Conservation (phyloP, 2,329 filamentous ascomycete genomes). For the Arachnomyces sp. region DNA sequence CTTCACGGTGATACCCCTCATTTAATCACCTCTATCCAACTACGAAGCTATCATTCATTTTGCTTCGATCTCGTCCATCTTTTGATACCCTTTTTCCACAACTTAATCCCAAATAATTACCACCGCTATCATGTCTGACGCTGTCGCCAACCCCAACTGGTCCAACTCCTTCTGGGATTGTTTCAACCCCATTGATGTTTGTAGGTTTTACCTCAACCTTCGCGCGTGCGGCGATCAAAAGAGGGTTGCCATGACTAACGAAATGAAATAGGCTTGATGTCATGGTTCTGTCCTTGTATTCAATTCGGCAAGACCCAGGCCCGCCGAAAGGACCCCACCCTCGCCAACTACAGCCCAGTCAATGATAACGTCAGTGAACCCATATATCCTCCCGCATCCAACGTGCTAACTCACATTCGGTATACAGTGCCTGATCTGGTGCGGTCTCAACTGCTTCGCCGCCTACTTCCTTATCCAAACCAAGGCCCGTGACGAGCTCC, state of each 20-base stretch:
- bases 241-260: background rate
- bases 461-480: slow-evolving; percentile 2
- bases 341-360: slow-evolving; percentile 5
- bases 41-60: no score
- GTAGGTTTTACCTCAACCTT: background rate
- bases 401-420: background rate
- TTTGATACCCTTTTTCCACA: no score
- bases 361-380: slow-evolving; percentile 6
- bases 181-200: slow-evolving; percentile 5
- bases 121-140: no score
- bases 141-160: slow-evolving; percentile 2
- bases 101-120: no score
- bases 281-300: slow-evolving; percentile 7
- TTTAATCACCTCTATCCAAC: no score
- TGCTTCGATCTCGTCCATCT: no score
- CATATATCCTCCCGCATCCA: background rate
- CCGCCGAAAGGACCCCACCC: slow-evolving; percentile 2
- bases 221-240: no score
- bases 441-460: slow-evolving; percentile 7
- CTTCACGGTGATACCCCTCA: no score
- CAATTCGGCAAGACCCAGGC: slow-evolving; percentile 7
- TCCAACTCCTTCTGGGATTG: slow-evolving; percentile 5
- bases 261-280: slow-evolving; percentile 2
- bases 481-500: slow-evolving; percentile 6
- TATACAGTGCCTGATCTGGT: slow-evolving; percentile 6